phyloP scores from a whole-genome alignment of 345 rosid species.

The Iberis pinnata region DNA sequence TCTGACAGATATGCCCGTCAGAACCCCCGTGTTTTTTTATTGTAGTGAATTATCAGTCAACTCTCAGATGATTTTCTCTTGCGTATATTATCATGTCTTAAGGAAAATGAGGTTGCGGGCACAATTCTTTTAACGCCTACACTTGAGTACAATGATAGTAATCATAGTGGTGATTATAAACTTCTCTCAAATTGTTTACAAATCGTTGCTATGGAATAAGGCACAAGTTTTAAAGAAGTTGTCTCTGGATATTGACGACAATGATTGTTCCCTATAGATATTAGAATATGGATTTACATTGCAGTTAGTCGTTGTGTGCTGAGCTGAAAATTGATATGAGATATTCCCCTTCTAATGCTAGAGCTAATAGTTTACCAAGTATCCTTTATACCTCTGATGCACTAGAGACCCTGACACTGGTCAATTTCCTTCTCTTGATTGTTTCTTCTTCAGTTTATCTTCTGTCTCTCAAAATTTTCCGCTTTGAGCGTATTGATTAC shows the following conservation, averaged over 20 bases:
- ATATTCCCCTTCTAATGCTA: background rate
- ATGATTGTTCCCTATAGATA: background rate
- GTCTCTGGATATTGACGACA: background rate
- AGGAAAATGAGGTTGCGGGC: background rate
- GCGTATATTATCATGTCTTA: constrained; percentile 3
- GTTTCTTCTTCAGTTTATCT: background rate
- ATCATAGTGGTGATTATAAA: background rate
- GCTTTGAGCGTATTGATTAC: background rate
- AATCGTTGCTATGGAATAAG: constrained; percentile 14
- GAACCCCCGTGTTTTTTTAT: too few relatives aligned
- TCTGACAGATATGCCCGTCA: too few relatives aligned
- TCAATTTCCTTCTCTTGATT: background rate
- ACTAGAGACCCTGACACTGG: constrained; percentile 1
- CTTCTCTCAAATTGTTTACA: constrained; percentile 17
- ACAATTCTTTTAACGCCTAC: background rate
- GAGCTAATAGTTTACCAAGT: constrained; percentile 3
- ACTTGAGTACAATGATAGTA: background rate
- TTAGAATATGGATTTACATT: constrained; percentile 12
- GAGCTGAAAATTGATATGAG: background rate
- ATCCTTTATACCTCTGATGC: constrained; percentile 6
- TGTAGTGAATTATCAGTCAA: constrained; percentile 8
- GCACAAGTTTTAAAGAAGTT: background rate
- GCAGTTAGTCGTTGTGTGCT: constrained; percentile 10
- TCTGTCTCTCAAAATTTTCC: constrained; percentile 10
- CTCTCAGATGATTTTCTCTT: constrained; percentile 17